Evolutionary conservation across 2,329 filamentous ascomycete genomes (phyloP).

Genomic region (Talaromyces sp.): DNA sequence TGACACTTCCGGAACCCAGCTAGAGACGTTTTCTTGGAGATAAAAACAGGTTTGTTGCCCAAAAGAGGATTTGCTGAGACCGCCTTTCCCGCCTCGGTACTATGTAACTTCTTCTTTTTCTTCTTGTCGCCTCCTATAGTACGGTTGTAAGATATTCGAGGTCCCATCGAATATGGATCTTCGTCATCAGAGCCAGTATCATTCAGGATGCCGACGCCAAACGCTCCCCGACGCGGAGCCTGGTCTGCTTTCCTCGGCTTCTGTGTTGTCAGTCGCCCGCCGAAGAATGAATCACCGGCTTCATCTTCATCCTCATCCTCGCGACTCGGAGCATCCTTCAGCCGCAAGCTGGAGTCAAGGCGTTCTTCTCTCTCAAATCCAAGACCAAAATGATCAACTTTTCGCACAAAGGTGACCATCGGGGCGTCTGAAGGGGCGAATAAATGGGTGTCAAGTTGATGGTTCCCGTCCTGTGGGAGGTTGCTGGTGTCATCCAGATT

Average conservation of each 20-base stretch:
- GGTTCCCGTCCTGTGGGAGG: slow-evolving; percentile 38
- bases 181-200: slow-evolving; percentile 94
- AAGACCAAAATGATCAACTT: slow-evolving; percentile 47
- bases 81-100: slow-evolving; percentile 35
- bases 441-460: slow-evolving; percentile 58
- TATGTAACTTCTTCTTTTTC: slow-evolving; percentile 62
- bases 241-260: slow-evolving; percentile 52
- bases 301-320: slow-evolving; percentile 27
- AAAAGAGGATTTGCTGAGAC: slow-evolving; percentile 62
- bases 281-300: slow-evolving; percentile 36
- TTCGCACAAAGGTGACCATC: slow-evolving; percentile 54
- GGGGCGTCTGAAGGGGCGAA: slow-evolving; percentile 81
- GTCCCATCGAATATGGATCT: slow-evolving; percentile 88
- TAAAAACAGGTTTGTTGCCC: slow-evolving; percentile 68
- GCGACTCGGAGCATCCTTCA: slow-evolving; percentile 26
- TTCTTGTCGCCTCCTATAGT: slow-evolving; percentile 78
- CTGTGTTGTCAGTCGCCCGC: slow-evolving; percentile 30
- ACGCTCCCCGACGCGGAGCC: slow-evolving; percentile 58
- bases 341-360: slow-evolving; percentile 25
- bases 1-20: slow-evolving; percentile 67
- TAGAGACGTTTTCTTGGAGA: slow-evolving; percentile 60
- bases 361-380: slow-evolving; percentile 44
- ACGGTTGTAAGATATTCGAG: slow-evolving; percentile 81
- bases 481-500: slow-evolving; percentile 57
- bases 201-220: slow-evolving; percentile 86